Base-by-base conservation (phyloP, 257 asterid genomes). In the Solanum pinnatisectum region DNA sequence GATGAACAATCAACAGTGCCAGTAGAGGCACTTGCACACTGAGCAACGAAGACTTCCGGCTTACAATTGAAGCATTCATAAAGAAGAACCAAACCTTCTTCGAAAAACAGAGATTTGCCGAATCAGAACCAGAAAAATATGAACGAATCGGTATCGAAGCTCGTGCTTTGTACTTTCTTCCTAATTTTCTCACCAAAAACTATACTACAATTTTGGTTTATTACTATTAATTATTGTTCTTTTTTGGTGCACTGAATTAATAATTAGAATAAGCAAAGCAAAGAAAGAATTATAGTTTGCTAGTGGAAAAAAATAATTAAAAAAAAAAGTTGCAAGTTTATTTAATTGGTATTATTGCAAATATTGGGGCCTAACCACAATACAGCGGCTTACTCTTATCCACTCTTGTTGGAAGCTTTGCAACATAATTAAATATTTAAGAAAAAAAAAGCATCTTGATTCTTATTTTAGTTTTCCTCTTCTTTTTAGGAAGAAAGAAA, bases 1-100 rank as follows among this genome's bases (percentile, higher is more conserved):
- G 90, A 78, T 12, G 18, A 70, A 30, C 39, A 70, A 70, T 49
- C 42, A 70, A 46, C 30, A 74, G 77, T 87, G 42, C 46, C 90
- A 11, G 37, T 72, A 3, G 90, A 87, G 5, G 87, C 90, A 88
- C 89, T 96, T 12, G 98, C 78, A 91, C 87, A 56, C 88, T 96
- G 35, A 95, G 96, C 87, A 91, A 88, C 87, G 98, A 95, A 44
- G 98, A 96, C 32, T 96, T 96, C 72, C 94, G 91, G 89, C 94
- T 87, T n/a, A 92, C 92, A 4, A 91, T 96, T 8, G 99, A 95
- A 6, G 96, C 91, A 0, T 94, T 94, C 91, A 95, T 96, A 49
- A 88, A 90, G 70, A 89, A 88, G 60, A 93, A 92, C 85, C 94
- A 87, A 37, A 52, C 84, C 40, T 86, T 76, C 74, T 87, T 90